Percentiles rank a stretch among this genome's conserved stretches.
Conservation (phyloP, 1,284 basidiomycete genomes). For the Moniliophthora roreri region DNA sequence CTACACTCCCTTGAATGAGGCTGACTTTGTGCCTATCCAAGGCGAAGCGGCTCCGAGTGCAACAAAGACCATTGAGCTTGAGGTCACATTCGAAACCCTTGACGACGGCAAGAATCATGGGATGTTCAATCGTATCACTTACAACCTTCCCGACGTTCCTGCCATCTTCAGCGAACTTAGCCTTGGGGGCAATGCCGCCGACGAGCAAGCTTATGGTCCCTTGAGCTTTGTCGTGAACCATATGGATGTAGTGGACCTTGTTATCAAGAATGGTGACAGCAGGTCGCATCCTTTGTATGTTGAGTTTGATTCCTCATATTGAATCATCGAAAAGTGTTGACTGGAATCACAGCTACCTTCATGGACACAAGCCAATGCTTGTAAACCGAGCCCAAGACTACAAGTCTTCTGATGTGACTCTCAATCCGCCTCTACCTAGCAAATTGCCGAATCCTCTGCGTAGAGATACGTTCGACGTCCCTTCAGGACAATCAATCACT, state of each 20-base stretch:
- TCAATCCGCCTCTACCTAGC: slow-evolving; percentile 83
- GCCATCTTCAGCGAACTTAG: slow-evolving; percentile 74
- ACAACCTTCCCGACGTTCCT: slow-evolving; percentile 70
- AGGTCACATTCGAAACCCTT: slow-evolving; percentile 70
- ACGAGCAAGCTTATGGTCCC: slow-evolving; percentile 75
- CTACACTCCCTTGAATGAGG: slow-evolving; percentile 63
- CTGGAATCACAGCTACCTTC: slow-evolving; percentile 58
- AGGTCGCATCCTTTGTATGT: slow-evolving; percentile 82
- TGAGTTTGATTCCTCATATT: neutral
- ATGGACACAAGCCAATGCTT: slow-evolving; percentile 83
- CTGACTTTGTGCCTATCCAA: slow-evolving; percentile 55
- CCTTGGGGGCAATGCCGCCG: slow-evolving; percentile 75
- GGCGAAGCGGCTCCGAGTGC: slow-evolving; percentile 41
- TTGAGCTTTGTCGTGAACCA: slow-evolving; percentile 75
- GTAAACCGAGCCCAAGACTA: slow-evolving; percentile 74
- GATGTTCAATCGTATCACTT: slow-evolving; percentile 73
- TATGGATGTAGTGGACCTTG: slow-evolving; percentile 77
- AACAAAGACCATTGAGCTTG: slow-evolving; percentile 56
- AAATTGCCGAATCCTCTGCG: slow-evolving; percentile 83
- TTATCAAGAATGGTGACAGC: slow-evolving; percentile 77
- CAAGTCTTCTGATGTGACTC: slow-evolving; percentile 69
- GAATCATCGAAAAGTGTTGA: neutral
- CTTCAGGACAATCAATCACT: slow-evolving; percentile 58
- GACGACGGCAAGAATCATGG: slow-evolving; percentile 78
- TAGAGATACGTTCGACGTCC: slow-evolving; percentile 76